A percentile compares a stretch with the other conserved stretches of the same genome.
phyloP scores from a whole-genome alignment of 2,329 filamentous ascomycete genomes.

The Calonectria multiphialidica region DNA sequence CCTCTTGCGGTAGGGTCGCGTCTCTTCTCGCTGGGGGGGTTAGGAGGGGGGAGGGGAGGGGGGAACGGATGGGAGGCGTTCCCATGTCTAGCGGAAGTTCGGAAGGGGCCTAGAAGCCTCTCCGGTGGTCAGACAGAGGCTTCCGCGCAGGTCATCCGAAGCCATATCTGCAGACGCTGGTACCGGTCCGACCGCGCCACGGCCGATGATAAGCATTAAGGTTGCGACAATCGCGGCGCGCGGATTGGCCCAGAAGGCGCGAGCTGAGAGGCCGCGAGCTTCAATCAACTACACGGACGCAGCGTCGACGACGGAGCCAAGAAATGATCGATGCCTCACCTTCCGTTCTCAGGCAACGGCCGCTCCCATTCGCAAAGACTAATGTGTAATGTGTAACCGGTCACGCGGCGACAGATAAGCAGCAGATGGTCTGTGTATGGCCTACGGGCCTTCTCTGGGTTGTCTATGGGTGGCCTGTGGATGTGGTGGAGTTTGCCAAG shows the following conservation, averaged over 20 bases:
- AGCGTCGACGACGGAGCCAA: background rate
- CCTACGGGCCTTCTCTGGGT: too few species aligned
- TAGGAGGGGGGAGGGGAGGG: background rate
- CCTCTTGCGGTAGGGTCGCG: background rate
- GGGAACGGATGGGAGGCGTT: background rate
- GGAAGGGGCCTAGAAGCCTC: slow-evolving; percentile 1
- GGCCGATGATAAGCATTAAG: slow-evolving; percentile 10
- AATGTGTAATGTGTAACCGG: slow-evolving; percentile 3
- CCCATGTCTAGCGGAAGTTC: background rate
- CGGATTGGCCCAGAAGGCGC: slow-evolving; percentile 1
- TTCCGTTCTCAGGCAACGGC: slow-evolving; percentile 36
- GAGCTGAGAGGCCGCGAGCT: background rate
- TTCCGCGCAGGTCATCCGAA: background rate
- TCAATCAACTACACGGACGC: background rate
- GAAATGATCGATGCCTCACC: slow-evolving; percentile 34
- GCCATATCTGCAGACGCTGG: background rate
- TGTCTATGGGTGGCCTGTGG: background rate
- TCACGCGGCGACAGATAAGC: slow-evolving; percentile 39
- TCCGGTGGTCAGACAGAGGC: background rate
- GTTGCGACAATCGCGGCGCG: background rate
- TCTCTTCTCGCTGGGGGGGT: too few species aligned
- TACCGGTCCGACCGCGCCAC: background rate
- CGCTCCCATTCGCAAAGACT: background rate
- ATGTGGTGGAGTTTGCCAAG: slow-evolving; percentile 23
- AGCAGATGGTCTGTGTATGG: slow-evolving; percentile 3